Evolutionary conservation across 441 rosid species (phyloP), one percentile per base, ranked within the genome.

Genomic region (Erodium chrysanthum): DNA sequence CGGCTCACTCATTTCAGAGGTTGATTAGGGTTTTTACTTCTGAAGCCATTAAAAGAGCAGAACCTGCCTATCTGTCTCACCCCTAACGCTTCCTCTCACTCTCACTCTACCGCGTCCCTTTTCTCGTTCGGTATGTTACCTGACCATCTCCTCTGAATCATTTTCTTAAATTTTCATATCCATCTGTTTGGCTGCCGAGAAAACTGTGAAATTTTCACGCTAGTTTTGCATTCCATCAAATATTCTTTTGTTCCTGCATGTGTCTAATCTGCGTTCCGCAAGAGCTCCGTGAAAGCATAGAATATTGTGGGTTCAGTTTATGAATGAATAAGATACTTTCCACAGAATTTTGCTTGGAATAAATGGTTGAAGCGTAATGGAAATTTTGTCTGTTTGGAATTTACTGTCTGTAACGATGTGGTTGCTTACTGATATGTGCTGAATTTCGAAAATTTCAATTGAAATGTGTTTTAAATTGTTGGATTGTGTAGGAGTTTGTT

Each of bases 181-280:
- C 59, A 17, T 52, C 59, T 52, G 59, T 52, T 52, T 52, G 59
- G 59, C 22, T 52, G 11, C 59, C 22, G 59, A 52, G 59, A 52
- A 52, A 50, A 17, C 0, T 15, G 21, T 17, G 2, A 17, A 52
- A 7, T 52, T 8, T 0, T 2, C 22, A 1, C 7, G 15, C 20
- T 15, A 0, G 7, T 50, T 46, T 46, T n/a, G 18, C n/a, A 3
- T 29, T 29, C 33, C 33, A 29, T 29, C 33, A 29, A 29, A 29
- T n/a, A n/a, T 29, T 29, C 33, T 29, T 29, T 29, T 29, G 5
- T 2, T 29, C 33, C 5, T 29, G 33, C 33, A 3, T 29, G 33
- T 29, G 33, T 29, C 33, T 29, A 29, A 29, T 25, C 1, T 25
- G 29, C 29, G 29, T 25, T 25, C 29, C 29, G 29, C 29, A 25